Base-by-base conservation (phyloP, 202 grass and related monocot species). In the Sporobolus alterniflorus region DNA sequence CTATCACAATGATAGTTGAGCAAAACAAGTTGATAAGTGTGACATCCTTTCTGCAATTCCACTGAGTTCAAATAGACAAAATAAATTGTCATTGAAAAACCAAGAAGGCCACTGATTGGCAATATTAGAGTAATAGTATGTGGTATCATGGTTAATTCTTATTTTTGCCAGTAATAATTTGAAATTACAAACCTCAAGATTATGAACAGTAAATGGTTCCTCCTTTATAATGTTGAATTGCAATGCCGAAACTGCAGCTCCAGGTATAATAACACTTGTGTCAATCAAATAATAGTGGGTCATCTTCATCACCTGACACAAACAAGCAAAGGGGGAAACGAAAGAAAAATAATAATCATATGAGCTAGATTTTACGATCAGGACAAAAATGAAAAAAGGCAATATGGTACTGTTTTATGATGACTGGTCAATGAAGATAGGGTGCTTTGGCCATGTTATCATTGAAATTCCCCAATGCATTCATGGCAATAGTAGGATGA, bases 231-330 rank as follows among this genome's bases (percentile, higher is more conserved):
- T 90, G 82, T 96, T 96, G 80, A 99, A 99, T 74, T 92, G 87
- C 67, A 99, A 83, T 70, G 82, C 78, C 44, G 91, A 96, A 75
- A 99, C 88, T 54, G 96, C 96, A 60, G 93, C 96, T 81, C 91
- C 96, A 84, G 93, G 91, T 90, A 94, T 43, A 75, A 94, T 83
- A 67, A 91, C 93, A 89, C 93, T 99, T 39, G 89, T 99, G 81
- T 99, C 96, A 17, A 99, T 87, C 85, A 99, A 92, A 86, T 96
- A 99, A 80, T 96, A 93, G 87, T 99, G 96, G 4, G 93, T 96
- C 96, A 96, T 94, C 85, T 94, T 91, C 89, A 99, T 99, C 85
- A 99, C 96, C 96, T 96, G 89, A 82, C 75, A 87, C 40, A 71
- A 21, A 76, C 39, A 82, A 83, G 13, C 9, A 74, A 82, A 39